Evolutionary conservation across 2,329 filamentous ascomycete genomes (phyloP), one percentile per base, ranked within the genome.

Genomic region (Pyrenochaeta sp.): DNA sequence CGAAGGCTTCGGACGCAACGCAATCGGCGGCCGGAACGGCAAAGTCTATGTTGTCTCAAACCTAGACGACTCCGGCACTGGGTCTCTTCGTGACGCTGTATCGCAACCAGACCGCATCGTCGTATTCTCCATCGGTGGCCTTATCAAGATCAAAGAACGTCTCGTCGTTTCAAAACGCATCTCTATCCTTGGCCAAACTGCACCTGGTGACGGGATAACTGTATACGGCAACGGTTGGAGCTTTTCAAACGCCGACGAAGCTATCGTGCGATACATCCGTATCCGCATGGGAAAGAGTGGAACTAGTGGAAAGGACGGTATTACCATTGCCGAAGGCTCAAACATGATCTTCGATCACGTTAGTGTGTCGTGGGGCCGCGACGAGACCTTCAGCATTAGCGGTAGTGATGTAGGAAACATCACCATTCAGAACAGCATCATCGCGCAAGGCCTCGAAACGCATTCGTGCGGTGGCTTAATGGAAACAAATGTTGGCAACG

Each of bases 261-360:
- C 81, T 28, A 85, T 86, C 57, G 80, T 85, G 32, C 80, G 84
- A n/a, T 85, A 86, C 67, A 79, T 86, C 22, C 79, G 83, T 19
- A 81, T 86, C 52, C 81, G 83, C 27, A 85, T 85, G 82, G 84
- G 84, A 34, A 82, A 78, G 48, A 72, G 77, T 6, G 83, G 83
- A 4, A 75, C 74, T n/a, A 80, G 79, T 2, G 83, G 83, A 7
- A 86, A 87, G 65, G 83, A 85, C 57, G 84, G 78, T 2, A 78
- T 85, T 42, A 81, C 78, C 19, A 85, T 87, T 54, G 84, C 83
- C 5, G 79, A 83, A 8, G 83, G 83, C 7, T 72, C 73, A 32
- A 83, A 81, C 60, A 84, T 86, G 76, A 86, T 86, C 45, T 84
- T 86, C 62, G 84, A 86, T 66, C 85, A 86, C 59, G 73, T 85